phyloP scores from a whole-genome alignment of 192 early-diverging fungal genomes.

The Coemansia sp. region DNA sequence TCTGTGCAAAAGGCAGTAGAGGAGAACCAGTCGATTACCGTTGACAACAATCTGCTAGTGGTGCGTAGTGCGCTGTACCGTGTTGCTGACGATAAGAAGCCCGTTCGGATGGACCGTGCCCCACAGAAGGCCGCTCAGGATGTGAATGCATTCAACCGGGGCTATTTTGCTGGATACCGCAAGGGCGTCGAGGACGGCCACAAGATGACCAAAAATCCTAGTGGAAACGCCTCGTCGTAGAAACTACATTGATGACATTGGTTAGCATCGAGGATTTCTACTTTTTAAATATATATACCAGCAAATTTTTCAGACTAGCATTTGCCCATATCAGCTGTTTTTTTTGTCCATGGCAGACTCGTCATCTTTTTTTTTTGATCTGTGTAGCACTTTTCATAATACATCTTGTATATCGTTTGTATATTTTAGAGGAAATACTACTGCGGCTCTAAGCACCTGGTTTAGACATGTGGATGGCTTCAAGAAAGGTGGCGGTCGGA shows the following conservation, averaged over 20 bases:
- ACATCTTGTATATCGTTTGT: neutral
- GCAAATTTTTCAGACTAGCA: neutral
- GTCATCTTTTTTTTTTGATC: neutral
- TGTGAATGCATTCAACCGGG: conserved; percentile 20
- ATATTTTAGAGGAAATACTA: neutral
- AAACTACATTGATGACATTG: too few relatives aligned
- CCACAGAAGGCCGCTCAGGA: neutral
- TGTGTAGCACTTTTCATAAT: neutral
- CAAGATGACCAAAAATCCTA: neutral
- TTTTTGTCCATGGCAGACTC: neutral
- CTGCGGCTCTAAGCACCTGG: neutral
- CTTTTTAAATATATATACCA: neutral
- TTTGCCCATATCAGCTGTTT: conserved; percentile 3
- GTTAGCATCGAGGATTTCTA: too few relatives aligned
- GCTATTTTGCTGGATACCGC: conserved; percentile 38
- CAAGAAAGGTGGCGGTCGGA: neutral
- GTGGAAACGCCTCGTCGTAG: neutral
- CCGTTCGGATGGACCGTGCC: neutral
- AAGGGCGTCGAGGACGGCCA: conserved; percentile 20
- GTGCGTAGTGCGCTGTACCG: conserved; percentile 13
- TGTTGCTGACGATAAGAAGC: neutral
- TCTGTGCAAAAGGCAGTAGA: conserved; percentile 8
- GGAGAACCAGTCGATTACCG: neutral
- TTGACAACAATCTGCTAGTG: neutral
- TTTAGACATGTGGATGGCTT: conserved; percentile 3